Conservation (phyloP, 305 asterid species). For the Fraxinus nigra region DNA sequence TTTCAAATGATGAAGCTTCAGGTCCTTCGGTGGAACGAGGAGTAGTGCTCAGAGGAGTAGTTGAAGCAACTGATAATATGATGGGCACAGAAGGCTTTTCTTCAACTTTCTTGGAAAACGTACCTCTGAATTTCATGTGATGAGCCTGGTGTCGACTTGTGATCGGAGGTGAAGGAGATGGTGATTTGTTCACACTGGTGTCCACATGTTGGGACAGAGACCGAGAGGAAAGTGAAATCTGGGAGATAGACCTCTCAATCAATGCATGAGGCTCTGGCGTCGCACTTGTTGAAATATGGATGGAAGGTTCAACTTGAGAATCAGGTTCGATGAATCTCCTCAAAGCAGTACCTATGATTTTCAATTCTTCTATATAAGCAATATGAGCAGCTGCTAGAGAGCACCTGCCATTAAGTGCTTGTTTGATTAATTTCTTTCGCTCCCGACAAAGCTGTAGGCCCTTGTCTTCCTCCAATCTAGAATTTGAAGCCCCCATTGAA, state of each 20-base stretch:
- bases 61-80: constrained; percentile 54
- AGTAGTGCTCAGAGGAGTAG: constrained; percentile 58
- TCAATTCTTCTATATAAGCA: constrained; percentile 72
- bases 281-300: constrained; percentile 43
- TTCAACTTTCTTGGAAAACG: constrained; percentile 70
- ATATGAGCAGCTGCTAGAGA: constrained; percentile 85
- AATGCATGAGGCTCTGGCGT: constrained; percentile 51
- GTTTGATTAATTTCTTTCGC: constrained; percentile 88
- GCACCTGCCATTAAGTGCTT: constrained; percentile 95
- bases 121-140: constrained; percentile 68
- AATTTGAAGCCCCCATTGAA: constrained; percentile 81
- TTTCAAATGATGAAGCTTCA: constrained; percentile 51
- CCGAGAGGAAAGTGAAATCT: constrained; percentile 37
- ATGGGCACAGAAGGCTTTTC: constrained; percentile 64
- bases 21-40: constrained; percentile 49
- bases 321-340: constrained; percentile 73
- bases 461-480: constrained; percentile 81
- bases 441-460: constrained; percentile 91
- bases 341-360: constrained; percentile 59
- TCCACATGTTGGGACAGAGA: constrained; percentile 51
- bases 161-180: constrained; percentile 60
- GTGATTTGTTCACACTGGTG: constrained; percentile 43
- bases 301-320: constrained; percentile 48
- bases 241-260: constrained; percentile 58
- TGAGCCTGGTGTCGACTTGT: constrained; percentile 45